phyloP scores from a whole-genome alignment of 1,139 yeast species.

The Suhomyces bolitotheri region DNA sequence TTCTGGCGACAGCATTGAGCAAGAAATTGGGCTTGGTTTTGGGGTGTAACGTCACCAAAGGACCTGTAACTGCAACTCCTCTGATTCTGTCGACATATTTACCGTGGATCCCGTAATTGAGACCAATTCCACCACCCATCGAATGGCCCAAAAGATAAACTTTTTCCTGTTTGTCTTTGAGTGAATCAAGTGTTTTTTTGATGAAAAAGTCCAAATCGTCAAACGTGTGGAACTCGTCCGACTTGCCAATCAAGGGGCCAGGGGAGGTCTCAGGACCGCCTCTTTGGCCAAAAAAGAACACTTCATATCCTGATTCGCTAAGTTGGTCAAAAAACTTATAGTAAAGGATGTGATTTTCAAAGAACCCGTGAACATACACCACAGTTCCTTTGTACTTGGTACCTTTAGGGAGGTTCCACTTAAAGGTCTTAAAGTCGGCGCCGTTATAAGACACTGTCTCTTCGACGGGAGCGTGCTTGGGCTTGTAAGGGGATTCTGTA shows the following conservation, averaged over 20 bases:
- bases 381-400: slow-evolving; percentile 53
- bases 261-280: slow-evolving; percentile 82
- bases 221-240: slow-evolving; percentile 64
- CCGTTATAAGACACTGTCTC: slow-evolving; percentile 36
- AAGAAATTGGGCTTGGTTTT: slow-evolving; percentile 52
- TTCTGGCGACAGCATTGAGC: slow-evolving; percentile 35
- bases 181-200: slow-evolving; percentile 31
- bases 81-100: slow-evolving; percentile 51
- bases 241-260: slow-evolving; percentile 58
- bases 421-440: slow-evolving; percentile 40
- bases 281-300: slow-evolving; percentile 80
- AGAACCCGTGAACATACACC: slow-evolving; percentile 77
- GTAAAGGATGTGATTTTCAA: slow-evolving; percentile 61
- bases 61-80: slow-evolving; percentile 65
- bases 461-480: slow-evolving; percentile 32
- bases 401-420: slow-evolving; percentile 41
- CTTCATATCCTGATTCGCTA: slow-evolving; percentile 64
- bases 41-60: slow-evolving; percentile 63
- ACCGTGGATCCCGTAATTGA: slow-evolving; percentile 76
- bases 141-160: slow-evolving; percentile 78
- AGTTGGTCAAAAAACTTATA: slow-evolving; percentile 60
- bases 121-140: slow-evolving; percentile 91
- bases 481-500: slow-evolving; percentile 34
- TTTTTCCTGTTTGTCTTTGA: slow-evolving; percentile 34
- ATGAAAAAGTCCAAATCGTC: slow-evolving; percentile 71